These are phyloP conservation scores for Aspergillus mulundensis DNA, from an alignment of 495 filamentous ascomycete genomes.

Conservation along the genomic window DNA sequence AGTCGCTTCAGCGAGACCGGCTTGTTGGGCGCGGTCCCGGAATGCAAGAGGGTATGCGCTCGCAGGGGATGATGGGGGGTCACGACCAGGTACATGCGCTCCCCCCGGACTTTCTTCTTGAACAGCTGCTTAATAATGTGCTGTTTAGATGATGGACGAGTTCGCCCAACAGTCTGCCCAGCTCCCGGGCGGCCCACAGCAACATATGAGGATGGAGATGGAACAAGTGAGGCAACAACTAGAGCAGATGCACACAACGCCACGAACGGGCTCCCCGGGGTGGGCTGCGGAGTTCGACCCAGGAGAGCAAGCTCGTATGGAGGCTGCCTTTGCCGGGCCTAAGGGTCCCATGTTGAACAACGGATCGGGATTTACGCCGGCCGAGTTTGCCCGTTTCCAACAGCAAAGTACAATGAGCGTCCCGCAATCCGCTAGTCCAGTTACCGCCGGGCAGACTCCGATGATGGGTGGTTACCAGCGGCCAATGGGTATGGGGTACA, in stretches of 20 bases:
- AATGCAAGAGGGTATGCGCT: conserved; percentile 63
- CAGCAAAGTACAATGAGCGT: conserved; percentile 57
- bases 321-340: conserved; percentile 66
- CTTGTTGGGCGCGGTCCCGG: conserved; percentile 67
- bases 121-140: conserved; percentile 9
- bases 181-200: conserved; percentile 49
- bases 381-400: conserved; percentile 84
- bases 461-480: conserved; percentile 55
- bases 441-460: conserved; percentile 38
- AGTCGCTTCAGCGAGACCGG: conserved; percentile 85
- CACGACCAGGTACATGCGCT: conserved; percentile 54
- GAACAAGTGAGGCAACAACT: conserved; percentile 65
- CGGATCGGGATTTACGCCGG: conserved; percentile 64
- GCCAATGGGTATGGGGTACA: conserved; percentile 55
- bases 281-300: conserved; percentile 70
- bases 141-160: conserved; percentile 78
- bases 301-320: conserved; percentile 71
- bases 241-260: conserved; percentile 55
- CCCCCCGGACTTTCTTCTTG: background rate
- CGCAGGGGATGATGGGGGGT: conserved; percentile 52
- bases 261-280: conserved; percentile 53
- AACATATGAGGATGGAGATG: conserved; percentile 54
- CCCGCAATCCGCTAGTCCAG: conserved; percentile 55
- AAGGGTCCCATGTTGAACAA: conserved; percentile 44
- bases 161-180: conserved; percentile 75